These are phyloP conservation scores for Ophiostoma australiae DNA, from an alignment of 2,329 filamentous ascomycete species.

Conservation along the genomic window DNA sequence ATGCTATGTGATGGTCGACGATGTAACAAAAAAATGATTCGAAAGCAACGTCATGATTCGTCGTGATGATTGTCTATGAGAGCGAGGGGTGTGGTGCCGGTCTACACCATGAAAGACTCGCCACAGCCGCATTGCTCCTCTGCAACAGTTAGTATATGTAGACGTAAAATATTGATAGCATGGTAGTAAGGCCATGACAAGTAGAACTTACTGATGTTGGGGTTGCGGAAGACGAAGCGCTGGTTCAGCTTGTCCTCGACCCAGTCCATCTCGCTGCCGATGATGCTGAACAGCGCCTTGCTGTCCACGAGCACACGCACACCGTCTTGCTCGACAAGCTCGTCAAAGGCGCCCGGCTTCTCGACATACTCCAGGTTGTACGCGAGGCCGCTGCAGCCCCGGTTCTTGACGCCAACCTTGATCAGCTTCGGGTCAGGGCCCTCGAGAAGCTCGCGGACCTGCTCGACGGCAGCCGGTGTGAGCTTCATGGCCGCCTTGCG, in stretches of 20 bases:
- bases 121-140: constrained; percentile 95
- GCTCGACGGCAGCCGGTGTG: constrained; percentile 71
- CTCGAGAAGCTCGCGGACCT: constrained; percentile 70
- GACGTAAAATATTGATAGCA: not conserved
- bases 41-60: constrained; percentile 3
- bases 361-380: constrained; percentile 96
- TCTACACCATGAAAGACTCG: constrained; percentile 83
- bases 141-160: constrained; percentile 37
- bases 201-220: constrained; percentile 83
- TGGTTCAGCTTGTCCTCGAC: constrained; percentile 90
- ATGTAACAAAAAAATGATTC: too few relatives aligned
- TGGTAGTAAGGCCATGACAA: too few relatives aligned
- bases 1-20: not conserved
- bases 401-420: constrained; percentile 87
- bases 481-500: constrained; percentile 90
- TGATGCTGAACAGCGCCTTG: constrained; percentile 96
- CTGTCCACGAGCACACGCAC: constrained; percentile 95
- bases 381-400: constrained; percentile 86
- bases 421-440: constrained; percentile 89
- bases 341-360: constrained; percentile 80
- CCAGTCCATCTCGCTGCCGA: constrained; percentile 99
- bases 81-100: not conserved
- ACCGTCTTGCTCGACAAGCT: constrained; percentile 90
- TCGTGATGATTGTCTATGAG: not conserved
- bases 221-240: constrained; percentile 91